These are phyloP conservation scores for Chytridium lagenaria DNA, from an alignment of 371 early-diverging fungal genomes.

Conservation along the genomic window DNA sequence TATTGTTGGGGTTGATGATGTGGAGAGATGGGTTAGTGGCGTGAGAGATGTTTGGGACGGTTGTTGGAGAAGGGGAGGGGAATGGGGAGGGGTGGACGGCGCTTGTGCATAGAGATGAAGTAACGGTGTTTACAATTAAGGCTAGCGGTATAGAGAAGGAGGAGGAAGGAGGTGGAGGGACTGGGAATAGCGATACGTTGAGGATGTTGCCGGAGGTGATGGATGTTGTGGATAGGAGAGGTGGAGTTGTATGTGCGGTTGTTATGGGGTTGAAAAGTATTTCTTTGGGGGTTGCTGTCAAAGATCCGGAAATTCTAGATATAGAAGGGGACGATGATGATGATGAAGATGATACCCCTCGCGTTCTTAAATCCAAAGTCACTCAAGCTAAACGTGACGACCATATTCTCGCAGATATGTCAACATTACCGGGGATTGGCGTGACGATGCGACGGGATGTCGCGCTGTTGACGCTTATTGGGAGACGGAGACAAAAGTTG, in stretches of 20 bases:
- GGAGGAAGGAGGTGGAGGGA: not conserved
- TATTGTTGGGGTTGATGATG: constrained; percentile 10
- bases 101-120: constrained; percentile 4
- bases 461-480: constrained; percentile 10
- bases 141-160: not conserved
- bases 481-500: not conserved
- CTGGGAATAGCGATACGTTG: not conserved
- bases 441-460: not conserved
- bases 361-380: too few relatives aligned
- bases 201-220: not conserved
- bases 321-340: too few relatives aligned
- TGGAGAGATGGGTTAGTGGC: not conserved
- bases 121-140: not conserved
- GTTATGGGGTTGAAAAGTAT: not conserved
- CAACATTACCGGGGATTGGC: too few relatives aligned
- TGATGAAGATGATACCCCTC: too few relatives aligned
- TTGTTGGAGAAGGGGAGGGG: too few relatives aligned
- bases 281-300: not conserved
- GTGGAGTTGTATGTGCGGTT: not conserved
- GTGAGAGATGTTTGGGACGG: too few relatives aligned
- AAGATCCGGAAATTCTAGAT: constrained; percentile 3
- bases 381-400: too few relatives aligned
- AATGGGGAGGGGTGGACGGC: too few relatives aligned
- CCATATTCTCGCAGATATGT: too few relatives aligned
- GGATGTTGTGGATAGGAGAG: not conserved